Evolutionary conservation across 176 grass and related monocot genomes (phyloP), one percentile per base, ranked within the genome.

Genomic region (Lolium perenne): DNA sequence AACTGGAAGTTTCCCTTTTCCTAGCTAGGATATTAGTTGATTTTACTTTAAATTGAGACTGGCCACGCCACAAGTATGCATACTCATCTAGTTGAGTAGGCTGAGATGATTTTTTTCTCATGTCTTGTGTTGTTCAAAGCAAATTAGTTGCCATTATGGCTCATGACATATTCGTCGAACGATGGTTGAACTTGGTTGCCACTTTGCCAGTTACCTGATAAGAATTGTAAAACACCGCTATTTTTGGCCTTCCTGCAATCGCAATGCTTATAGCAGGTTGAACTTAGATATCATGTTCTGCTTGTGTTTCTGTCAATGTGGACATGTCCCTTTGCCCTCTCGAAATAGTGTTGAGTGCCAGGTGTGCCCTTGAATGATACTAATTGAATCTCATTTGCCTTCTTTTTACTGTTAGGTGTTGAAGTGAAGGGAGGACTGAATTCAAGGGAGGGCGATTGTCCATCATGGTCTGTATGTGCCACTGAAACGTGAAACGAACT

Each of bases 101-200:
- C 20, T 18, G 20, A 9, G 21, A 60, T 43, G 40, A 26, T 54
- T 8, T 5, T 54, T 8, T 5, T 48, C 25, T 50, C 57, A 20
- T 68, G 77, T 29, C 57, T 57, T 84, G 2, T 62, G 16, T 48
- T 66, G 40, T 80, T 84, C 22, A 21, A 73, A 53, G 26, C 10
- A 62, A 54, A 29, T 77, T 1, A 58, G 16, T 83, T 77, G 61
- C n/a, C 22, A 7, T 4, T 62, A 23, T 61, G 5, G 5, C 61
- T 60, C 17, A 35, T 7, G 59, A 10, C n/a, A 26, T 5, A 9
- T 18, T 86, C 26, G 17, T 55, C 5, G 14, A 69, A 63, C 11
- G 6, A 14, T 63, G 23, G 22, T 14, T 29, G 11, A 26, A 63
- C 61, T 63, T 63, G 59, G 1, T 26, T 63, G 61, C 23, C n/a